Evolutionary conservation across 106 monocot species (phyloP), one percentile per base, ranked within the genome.

Genomic region (Acorus calamus): DNA sequence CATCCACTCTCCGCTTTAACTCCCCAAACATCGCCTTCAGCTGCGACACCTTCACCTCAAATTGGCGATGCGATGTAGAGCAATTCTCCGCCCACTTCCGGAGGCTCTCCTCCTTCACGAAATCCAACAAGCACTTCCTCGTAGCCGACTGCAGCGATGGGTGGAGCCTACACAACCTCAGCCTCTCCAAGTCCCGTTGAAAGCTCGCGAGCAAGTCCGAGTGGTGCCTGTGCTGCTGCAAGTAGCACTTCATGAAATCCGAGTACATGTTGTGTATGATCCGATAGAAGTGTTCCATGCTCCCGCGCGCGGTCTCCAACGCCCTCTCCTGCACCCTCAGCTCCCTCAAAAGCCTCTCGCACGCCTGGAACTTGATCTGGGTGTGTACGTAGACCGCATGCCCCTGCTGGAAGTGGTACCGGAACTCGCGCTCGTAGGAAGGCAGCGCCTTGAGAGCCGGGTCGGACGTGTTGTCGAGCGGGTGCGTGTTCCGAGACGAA

Each of bases 371-470:
- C 52, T 88, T 92, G 3, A 56, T 59, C 44, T 77, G 74, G 7
- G 85, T 71, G 41, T 56, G 64, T 2, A n/a, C 6, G 43, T 83
- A 88, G 2, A 88, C 58, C 0, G 77, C 73, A 61, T 88, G 82
- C 4, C 81, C 92, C 5, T 70, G 52, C 61, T 88, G 91, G 72
- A 88, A 99, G 55, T 99, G 98, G 65, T 80, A 76, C 42, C 88
- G 47, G 58, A 99, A 99, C 70, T 79, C 66, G 49, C 72, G 82
- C 71, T 99, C 98, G 5, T 99, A 99, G 4, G 83, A 86, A 8
- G 86, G 83, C 49, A 99, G 62, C 6, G 98, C 98, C 75, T 81
- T 88, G 14, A 99, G 55, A 46, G 98, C 98, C 14, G 98, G 98
- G 61, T 99, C 92, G 2, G 85, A 47, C 3, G 82, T 80, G 14